A percentile compares a stretch with the other conserved stretches of the same genome.
phyloP scores from a whole-genome alignment of 495 filamentous ascomycete genomes.

The Xylaria venustula region DNA sequence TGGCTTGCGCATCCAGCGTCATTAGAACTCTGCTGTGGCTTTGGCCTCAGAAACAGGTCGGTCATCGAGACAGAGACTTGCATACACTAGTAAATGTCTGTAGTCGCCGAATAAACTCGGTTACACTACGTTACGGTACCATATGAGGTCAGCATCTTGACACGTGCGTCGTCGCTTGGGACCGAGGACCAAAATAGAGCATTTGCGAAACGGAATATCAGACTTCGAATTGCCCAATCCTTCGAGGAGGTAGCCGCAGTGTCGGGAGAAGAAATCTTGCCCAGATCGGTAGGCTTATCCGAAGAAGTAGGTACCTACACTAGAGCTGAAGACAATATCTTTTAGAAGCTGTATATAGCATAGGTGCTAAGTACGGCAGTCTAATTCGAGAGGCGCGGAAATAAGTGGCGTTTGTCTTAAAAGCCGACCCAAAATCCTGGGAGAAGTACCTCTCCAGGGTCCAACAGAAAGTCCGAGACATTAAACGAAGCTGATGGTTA shows the following conservation, averaged over 20 bases:
- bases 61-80: neutral
- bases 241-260: neutral
- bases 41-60: neutral
- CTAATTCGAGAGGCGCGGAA: no score
- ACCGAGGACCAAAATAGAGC: neutral
- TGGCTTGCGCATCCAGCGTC: conserved; percentile 3
- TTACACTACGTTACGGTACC: no score
- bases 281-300: neutral
- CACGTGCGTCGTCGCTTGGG: neutral
- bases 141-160: neutral
- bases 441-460: neutral
- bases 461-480: neutral
- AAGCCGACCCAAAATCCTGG: neutral
- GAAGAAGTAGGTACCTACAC: neutral
- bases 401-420: neutral
- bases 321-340: no score
- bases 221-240: neutral
- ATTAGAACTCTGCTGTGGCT: neutral
- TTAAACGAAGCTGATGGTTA: neutral
- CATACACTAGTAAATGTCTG: conserved; percentile 1
- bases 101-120: neutral
- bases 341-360: no score
- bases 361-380: no score
- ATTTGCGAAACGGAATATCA: neutral
- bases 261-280: neutral